Percentiles rank a stretch among this genome's conserved stretches.
Conservation (phyloP, 805 yeast genomes). For the Candida endomychidarum region DNA sequence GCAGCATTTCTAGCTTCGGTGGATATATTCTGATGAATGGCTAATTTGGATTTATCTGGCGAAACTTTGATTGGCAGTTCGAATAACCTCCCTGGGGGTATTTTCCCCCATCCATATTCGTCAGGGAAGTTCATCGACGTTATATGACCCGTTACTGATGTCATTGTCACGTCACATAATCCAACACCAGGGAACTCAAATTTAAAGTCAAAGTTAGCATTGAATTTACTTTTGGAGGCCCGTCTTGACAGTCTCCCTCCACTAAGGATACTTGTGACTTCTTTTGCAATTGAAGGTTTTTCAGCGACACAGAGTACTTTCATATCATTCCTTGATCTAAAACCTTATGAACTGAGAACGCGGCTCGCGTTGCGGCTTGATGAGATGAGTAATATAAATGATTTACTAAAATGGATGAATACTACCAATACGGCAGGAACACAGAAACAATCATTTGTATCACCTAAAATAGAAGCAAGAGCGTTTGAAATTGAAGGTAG, state of each 20-base stretch:
- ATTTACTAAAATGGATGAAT: slow-evolving; percentile 9
- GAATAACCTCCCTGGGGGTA: slow-evolving; percentile 64
- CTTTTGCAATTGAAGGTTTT: slow-evolving; percentile 90
- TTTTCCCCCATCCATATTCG: slow-evolving; percentile 62
- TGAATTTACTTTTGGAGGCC: slow-evolving; percentile 55
- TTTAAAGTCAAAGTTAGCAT: slow-evolving; percentile 76
- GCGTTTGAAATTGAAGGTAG: slow-evolving; percentile 45
- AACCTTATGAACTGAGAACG: no score
- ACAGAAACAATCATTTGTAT: slow-evolving; percentile 7
- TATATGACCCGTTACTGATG: slow-evolving; percentile 89
- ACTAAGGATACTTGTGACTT: slow-evolving; percentile 70
- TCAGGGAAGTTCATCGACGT: slow-evolving; percentile 63
- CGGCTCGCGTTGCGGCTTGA: no score
- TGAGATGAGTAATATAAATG: no score
- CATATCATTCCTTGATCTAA: slow-evolving; percentile 39
- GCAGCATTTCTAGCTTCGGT: slow-evolving; percentile 61
- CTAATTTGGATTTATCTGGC: slow-evolving; percentile 20
- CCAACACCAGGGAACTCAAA: slow-evolving; percentile 66
- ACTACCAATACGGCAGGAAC: not conserved
- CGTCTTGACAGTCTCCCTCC: slow-evolving; percentile 62
- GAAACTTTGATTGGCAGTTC: slow-evolving; percentile 61
- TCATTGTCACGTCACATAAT: slow-evolving; percentile 78
- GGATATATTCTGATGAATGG: slow-evolving; percentile 51
- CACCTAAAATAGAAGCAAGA: slow-evolving; percentile 6
- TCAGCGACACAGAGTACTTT: slow-evolving; percentile 93